phyloP scores from a whole-genome alignment of 495 filamentous ascomycete genomes.

The Lindgomyces ingoldianus region DNA sequence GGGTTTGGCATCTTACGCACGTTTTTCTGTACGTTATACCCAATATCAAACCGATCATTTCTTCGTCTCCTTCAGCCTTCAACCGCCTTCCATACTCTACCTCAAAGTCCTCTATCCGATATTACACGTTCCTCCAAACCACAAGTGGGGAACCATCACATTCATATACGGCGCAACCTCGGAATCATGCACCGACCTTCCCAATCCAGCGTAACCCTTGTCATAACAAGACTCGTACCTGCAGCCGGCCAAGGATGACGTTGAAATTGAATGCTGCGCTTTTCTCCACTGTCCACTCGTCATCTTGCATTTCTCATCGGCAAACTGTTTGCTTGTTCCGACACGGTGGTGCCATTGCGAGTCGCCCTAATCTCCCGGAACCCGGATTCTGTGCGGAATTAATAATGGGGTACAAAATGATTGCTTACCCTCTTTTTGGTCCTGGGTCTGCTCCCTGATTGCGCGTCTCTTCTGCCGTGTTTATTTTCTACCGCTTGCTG shows the following conservation, averaged over 20 bases:
- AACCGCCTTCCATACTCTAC: too few relatives aligned
- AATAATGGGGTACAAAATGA: too few relatives aligned
- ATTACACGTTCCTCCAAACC: background rate
- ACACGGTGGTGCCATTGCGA: too few relatives aligned
- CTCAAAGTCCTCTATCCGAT: background rate
- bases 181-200: background rate
- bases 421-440: too few relatives aligned
- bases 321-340: too few relatives aligned
- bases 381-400: too few relatives aligned
- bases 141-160: background rate
- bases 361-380: too few relatives aligned
- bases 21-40: slow-evolving; percentile 4
- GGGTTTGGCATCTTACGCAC: too few relatives aligned
- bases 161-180: background rate
- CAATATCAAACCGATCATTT: background rate
- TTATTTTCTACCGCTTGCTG: too few relatives aligned
- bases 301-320: background rate
- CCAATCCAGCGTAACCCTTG: background rate
- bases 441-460: too few relatives aligned
- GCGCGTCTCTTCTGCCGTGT: too few relatives aligned
- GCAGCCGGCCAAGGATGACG: slow-evolving; percentile 4
- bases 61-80: background rate
- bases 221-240: too few relatives aligned
- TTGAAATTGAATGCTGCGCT: background rate
- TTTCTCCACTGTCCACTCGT: background rate